Conservation (phyloP, 352 stramenopile species). For the Globisporangium canariense region DNA sequence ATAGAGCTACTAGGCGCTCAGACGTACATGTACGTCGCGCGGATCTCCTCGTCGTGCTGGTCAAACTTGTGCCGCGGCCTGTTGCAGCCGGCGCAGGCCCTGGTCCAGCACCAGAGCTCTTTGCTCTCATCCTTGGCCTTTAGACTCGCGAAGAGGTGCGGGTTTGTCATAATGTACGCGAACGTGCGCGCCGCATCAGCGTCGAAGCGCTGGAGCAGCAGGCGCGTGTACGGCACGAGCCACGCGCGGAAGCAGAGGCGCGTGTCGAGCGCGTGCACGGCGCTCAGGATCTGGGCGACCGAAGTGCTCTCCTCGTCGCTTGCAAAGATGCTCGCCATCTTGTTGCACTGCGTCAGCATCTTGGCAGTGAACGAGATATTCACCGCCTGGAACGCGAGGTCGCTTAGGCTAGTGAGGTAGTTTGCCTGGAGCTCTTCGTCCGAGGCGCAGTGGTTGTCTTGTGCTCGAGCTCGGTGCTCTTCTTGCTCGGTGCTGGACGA, state of each 20-base stretch:
- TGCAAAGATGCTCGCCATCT: neutral
- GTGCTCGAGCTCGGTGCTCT: neutral
- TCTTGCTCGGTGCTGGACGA: too few species aligned
- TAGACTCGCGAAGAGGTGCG: neutral
- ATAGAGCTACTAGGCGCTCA: neutral
- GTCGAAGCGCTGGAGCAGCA: neutral
- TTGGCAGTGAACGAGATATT: neutral
- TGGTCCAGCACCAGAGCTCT: slow-evolving; percentile 1
- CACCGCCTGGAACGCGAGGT: neutral
- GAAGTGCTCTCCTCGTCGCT: neutral
- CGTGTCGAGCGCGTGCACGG: neutral
- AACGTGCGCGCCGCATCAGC: neutral
- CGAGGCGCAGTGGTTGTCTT: neutral
- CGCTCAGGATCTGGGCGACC: neutral
- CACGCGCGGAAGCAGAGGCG: neutral
- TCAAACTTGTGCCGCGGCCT: slow-evolving; percentile 3
- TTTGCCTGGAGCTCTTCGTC: neutral
- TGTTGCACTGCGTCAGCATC: neutral
- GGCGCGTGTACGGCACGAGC: neutral
- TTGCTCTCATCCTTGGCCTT: neutral
- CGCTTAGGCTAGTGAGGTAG: neutral
- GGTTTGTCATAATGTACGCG: neutral
- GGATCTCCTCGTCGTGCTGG: neutral
- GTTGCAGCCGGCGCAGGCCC: neutral
- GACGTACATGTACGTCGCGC: neutral